Evolutionary conservation across 768 basidiomycete genomes (phyloP).

Genomic region (Tricholoma flavovirens): DNA sequence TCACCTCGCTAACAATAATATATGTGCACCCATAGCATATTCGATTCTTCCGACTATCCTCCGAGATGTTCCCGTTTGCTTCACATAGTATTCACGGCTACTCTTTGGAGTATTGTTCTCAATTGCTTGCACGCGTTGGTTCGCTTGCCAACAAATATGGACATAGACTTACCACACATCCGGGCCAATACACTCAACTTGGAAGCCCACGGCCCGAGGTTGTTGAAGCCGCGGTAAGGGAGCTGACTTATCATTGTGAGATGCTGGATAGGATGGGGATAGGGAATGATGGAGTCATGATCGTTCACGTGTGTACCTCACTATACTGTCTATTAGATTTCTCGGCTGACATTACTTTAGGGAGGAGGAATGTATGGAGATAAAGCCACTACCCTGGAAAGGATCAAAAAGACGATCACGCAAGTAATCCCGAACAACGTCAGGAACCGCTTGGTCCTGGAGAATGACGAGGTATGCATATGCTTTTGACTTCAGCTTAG

Average conservation of each 20-base stretch:
- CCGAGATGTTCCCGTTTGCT: constrained; percentile 92
- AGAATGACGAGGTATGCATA: constrained; percentile 80
- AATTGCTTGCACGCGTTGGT: constrained; percentile 51
- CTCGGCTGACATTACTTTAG: constrained; percentile 23
- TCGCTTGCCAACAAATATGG: constrained; percentile 62
- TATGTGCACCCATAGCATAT: constrained; percentile 47
- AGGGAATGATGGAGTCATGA: constrained; percentile 81
- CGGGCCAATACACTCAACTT: constrained; percentile 81
- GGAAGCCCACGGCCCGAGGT: constrained; percentile 76
- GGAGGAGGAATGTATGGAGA: constrained; percentile 83
- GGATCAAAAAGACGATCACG: constrained; percentile 68
- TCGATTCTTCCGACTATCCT: constrained; percentile 83
- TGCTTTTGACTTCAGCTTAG: neutral
- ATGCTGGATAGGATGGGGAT: constrained; percentile 84
- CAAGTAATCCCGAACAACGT: constrained; percentile 55
- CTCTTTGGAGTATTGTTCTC: constrained; percentile 65
- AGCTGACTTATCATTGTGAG: constrained; percentile 82
- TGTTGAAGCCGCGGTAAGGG: constrained; percentile 68
- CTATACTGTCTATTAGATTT: neutral
- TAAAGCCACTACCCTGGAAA: constrained; percentile 60
- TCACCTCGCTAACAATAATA: neutral
- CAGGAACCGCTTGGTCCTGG: constrained; percentile 74
- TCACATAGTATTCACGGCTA: constrained; percentile 81
- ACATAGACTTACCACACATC: constrained; percentile 81
- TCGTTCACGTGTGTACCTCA: constrained; percentile 62